Evolutionary conservation across 2,329 filamentous ascomycete genomes (phyloP), one percentile per base, ranked within the genome.

Genomic region (Aphanoascus verrucosus): DNA sequence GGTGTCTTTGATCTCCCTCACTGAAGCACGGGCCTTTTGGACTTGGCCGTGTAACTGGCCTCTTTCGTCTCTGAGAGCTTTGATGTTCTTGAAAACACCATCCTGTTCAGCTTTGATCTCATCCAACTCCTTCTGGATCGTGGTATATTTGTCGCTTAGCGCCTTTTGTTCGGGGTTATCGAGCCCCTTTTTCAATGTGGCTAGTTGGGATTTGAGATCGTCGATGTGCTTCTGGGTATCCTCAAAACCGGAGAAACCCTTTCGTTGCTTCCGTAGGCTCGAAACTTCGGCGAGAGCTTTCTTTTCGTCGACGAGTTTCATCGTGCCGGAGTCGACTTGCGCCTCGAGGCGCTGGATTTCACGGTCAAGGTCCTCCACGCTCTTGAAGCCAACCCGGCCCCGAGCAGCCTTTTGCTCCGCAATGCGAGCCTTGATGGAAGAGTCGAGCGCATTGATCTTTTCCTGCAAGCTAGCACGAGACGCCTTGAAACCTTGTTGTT

Each of bases 261-360:
- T 97, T 74, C 87, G 87, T 65, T 86, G 80, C 77, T 94, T 94
- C 71, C 86, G 84, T 61, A 97, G 75, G 68, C 75, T 84, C 47
- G 85, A 86, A 63, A 95, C 84, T 64, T 96, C 88, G 49, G 80
- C 74, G 17, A 97, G 78, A 7, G 88, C 84, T 80, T 96, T 97
- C 78, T 88, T 94, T 81, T 97, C 93, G 63, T 98, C 93, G 9
- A 97, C 93, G 49, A 98, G 77, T 74, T 90, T 94, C 85, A 98
- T 90, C 68, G 80, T 85, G 59, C 91, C 91, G 35, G 83, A 80
- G 69, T 94, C 87, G 62, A 97, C 89, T 68, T 91, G 81, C 71
- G 84, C 84, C 61, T 95, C 87, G 52, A 96, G 82, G 50, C 77
- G 77, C 56, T 81, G 79, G 63, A 97, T 93, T 71, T 93, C 82